phyloP scores from a whole-genome alignment of 2,329 filamentous ascomycete genomes.

The Diaporthe sp. region DNA sequence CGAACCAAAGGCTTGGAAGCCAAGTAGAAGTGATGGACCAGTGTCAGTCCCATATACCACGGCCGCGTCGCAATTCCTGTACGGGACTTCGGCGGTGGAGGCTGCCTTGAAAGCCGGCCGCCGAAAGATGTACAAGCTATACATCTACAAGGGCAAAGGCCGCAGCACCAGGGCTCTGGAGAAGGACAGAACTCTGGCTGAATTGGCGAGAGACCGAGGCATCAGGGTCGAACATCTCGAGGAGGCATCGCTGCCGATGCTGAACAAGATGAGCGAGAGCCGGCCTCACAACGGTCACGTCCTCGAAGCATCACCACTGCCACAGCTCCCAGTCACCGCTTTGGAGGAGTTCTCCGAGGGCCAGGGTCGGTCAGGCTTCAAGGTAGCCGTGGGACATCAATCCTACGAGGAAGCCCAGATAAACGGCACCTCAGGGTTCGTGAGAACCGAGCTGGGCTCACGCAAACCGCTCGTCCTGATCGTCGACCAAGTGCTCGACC shows the following conservation, averaged over 20 bases:
- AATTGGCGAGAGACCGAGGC: constrained; percentile 60
- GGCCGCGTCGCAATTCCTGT: constrained; percentile 91
- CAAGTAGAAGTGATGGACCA: constrained; percentile 33
- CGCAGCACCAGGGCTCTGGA: constrained; percentile 57
- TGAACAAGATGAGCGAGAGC: constrained; percentile 86
- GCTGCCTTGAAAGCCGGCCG: constrained; percentile 77
- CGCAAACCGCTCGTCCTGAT: constrained; percentile 79
- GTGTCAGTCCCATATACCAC: constrained; percentile 72
- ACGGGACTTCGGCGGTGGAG: constrained; percentile 84
- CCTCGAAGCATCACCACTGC: constrained; percentile 87
- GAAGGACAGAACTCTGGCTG: constrained; percentile 58
- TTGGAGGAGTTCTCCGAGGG: constrained; percentile 64
- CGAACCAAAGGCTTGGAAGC: constrained; percentile 34
- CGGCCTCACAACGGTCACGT: constrained; percentile 92
- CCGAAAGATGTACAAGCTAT: constrained; percentile 86
- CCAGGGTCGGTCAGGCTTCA: constrained; percentile 63
- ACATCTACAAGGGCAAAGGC: constrained; percentile 75
- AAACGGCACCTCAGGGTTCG: constrained; percentile 75
- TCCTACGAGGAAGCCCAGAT: constrained; percentile 79
- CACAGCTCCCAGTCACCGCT: constrained; percentile 74
- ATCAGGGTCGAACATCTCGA: constrained; percentile 70
- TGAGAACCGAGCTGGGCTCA: constrained; percentile 53
- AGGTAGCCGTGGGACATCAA: constrained; percentile 73
- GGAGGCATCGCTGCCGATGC: constrained; percentile 72
- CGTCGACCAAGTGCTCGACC: constrained; percentile 83